A percentile compares a stretch with the other conserved stretches of the same genome.
Conservation (phyloP, 202 grass and related monocot genomes). For the Setaria viridis region DNA sequence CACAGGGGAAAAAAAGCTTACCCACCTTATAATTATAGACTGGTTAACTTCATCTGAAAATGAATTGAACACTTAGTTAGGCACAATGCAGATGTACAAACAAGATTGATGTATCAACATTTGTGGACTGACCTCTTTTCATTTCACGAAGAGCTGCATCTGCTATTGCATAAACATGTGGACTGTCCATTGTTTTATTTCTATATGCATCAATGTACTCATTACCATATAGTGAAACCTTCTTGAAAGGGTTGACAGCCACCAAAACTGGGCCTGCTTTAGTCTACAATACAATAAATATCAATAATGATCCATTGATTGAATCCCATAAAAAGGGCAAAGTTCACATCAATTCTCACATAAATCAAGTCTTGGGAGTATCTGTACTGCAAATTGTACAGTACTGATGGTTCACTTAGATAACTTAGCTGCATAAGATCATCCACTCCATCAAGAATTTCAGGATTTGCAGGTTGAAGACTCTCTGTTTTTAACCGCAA, state of each 20-base stretch:
- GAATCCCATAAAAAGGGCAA: slow-evolving; percentile 38
- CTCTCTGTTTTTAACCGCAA: slow-evolving; percentile 75
- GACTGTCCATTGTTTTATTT: slow-evolving; percentile 74
- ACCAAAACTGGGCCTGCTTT: slow-evolving; percentile 99
- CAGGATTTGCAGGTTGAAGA: slow-evolving; percentile 90
- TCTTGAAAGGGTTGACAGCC: slow-evolving; percentile 95
- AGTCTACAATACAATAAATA: slow-evolving; percentile 64
- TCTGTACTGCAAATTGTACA: slow-evolving; percentile 95
- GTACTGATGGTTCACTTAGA: slow-evolving; percentile 90
- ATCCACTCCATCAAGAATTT: slow-evolving; percentile 97
- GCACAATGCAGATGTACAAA: slow-evolving; percentile 37
- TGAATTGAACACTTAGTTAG: slow-evolving; percentile 45
- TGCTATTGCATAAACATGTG: slow-evolving; percentile 98
- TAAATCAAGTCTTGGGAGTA: slow-evolving; percentile 90
- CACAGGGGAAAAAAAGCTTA: slow-evolving; percentile 19
- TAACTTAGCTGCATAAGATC: slow-evolving; percentile 99
- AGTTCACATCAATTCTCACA: slow-evolving; percentile 62
- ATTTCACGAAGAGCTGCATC: slow-evolving; percentile 89
- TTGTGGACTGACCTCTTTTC: slow-evolving; percentile 73
- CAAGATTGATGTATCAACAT: slow-evolving; percentile 47
- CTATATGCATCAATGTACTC: slow-evolving; percentile 84
- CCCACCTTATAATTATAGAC: slow-evolving; percentile 97
- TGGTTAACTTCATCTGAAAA: slow-evolving; percentile 99
- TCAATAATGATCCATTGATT: slow-evolving; percentile 50
- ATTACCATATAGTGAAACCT: slow-evolving; percentile 86